phyloP scores from a whole-genome alignment of 2,329 filamentous ascomycete species.

The Amphichorda felina region DNA sequence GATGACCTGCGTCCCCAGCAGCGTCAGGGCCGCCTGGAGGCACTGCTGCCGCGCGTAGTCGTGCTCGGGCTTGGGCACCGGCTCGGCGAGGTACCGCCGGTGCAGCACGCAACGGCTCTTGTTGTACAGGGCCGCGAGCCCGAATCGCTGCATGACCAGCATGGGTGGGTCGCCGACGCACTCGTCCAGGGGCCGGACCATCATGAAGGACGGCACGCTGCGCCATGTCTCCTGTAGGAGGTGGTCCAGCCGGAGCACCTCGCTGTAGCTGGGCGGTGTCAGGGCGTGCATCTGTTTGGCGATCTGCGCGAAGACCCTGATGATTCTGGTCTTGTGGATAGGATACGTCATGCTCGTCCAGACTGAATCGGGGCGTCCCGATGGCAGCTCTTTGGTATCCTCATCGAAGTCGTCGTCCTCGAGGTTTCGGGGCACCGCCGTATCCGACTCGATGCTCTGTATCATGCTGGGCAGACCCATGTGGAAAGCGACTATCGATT shows the following conservation, averaged over 20 bases:
- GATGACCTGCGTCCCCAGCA: conserved; percentile 34
- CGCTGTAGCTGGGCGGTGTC: conserved; percentile 30
- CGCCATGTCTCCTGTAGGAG: conserved; percentile 32
- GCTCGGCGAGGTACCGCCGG: conserved; percentile 36
- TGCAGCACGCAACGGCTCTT: conserved; percentile 45
- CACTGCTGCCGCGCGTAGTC: conserved; percentile 37
- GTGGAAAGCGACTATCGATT: conserved; percentile 50
- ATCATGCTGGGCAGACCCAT: conserved; percentile 54
- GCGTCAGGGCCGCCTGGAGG: conserved; percentile 32
- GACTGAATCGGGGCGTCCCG: conserved; percentile 4
- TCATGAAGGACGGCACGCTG: conserved; percentile 34
- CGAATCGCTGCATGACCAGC: conserved; percentile 40
- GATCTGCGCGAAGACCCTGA: conserved; percentile 35
- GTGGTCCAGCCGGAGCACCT: conserved; percentile 35
- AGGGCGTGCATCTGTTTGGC: conserved; percentile 37
- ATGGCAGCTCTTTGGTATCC: conserved; percentile 4
- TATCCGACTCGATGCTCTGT: conserved; percentile 4
- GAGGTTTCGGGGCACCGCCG: conserved; percentile 6
- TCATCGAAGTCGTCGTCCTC: conserved; percentile 6
- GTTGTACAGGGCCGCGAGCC: conserved; percentile 37
- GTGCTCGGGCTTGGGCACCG: conserved; percentile 11
- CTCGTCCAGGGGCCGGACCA: conserved; percentile 32
- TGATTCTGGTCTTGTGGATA: conserved; percentile 36
- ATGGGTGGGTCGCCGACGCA: conserved; percentile 33
- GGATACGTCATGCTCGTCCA: conserved; percentile 38